Evolutionary conservation across 345 rosid species (phyloP), one percentile per base, ranked within the genome.

Genomic region (Camelina laxa): DNA sequence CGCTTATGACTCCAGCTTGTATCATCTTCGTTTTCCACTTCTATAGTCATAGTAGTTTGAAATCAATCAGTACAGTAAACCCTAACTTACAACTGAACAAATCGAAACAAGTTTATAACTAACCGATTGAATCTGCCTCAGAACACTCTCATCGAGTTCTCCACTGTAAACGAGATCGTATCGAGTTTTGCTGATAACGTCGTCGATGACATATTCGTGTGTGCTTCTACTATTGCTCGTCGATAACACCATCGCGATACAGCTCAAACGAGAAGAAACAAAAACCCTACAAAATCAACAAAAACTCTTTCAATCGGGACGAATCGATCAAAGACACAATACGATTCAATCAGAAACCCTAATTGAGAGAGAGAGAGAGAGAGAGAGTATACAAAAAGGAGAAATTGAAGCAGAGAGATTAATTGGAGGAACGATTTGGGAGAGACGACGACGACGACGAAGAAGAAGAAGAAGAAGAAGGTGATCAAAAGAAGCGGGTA

Each of bases 11-110:
- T 42, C 74, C 79, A 1, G 63, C 79, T 44, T 69, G 31, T 53
- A 33, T 33, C 74, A 75, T 60, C 75, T 69, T 75, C 58, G 15
- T 53, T 61, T 5, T 41, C 74, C 79, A 75, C 16, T 0, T 60
- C 74, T 75, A 30, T 50, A 67, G 3, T 39, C 15, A 27, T 27
- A 27, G 41, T 2, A 19, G 48, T 0, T 10, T 58, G 19, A 42
- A 41, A 12, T 41, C n/a, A 19, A 57, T 65, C 51, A 57, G 51
- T 36, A 1, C 3, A 45, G 4, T 27, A 57, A 49, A 50, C 61
- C 75, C 36, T 49, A 9, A 38, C n/a, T n/a, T n/a, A 36, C 9
- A 36, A 11, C 11, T 11, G 10, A 9, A 9, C 13, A 35, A 35
- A 35, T 35, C 38, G 38, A 35, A 35, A 35, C 10, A 35, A 35